Conservation (phyloP, 345 rosid genomes). For the Euphorbia lathyris region DNA sequence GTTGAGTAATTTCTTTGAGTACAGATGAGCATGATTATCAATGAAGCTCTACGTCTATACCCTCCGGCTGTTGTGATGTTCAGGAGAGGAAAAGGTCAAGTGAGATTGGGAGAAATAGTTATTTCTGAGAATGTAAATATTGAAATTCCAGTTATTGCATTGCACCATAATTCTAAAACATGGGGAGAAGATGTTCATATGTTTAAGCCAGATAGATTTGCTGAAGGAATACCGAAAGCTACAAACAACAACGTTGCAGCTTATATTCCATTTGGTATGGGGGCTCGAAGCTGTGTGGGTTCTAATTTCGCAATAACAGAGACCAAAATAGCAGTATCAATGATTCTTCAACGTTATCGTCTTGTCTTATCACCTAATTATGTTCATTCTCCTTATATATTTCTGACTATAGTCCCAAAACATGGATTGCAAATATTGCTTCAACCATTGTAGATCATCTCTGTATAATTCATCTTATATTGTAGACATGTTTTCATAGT, state of each 20-base stretch:
- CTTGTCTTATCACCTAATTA: slow-evolving; percentile 17
- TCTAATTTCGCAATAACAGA: slow-evolving; percentile 17
- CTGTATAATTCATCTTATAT: background rate
- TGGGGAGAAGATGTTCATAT: slow-evolving; percentile 20
- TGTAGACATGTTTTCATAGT: too few species aligned
- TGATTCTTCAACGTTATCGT: slow-evolving; percentile 21
- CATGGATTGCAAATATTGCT: slow-evolving; percentile 17
- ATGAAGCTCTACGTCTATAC: slow-evolving; percentile 18
- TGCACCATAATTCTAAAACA: slow-evolving; percentile 1
- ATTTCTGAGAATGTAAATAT: background rate
- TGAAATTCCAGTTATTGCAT: background rate
- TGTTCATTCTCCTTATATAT: slow-evolving; percentile 5
- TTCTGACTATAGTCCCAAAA: slow-evolving; percentile 12
- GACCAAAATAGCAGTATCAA: slow-evolving; percentile 15
- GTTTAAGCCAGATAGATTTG: slow-evolving; percentile 21
- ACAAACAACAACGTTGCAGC: background rate
- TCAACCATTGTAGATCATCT: slow-evolving; percentile 4
- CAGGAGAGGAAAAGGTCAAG: slow-evolving; percentile 13
- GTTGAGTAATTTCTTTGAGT: background rate
- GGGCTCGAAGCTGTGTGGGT: slow-evolving; percentile 21
- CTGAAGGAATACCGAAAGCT: slow-evolving; percentile 16
- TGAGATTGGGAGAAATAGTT: slow-evolving; percentile 2
- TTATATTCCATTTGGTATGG: slow-evolving; percentile 18
- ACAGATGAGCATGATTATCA: slow-evolving; percentile 23
- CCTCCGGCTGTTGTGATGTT: background rate